Conservation (phyloP, 148 eudicot species). For the Arctostaphylos glauca region DNA sequence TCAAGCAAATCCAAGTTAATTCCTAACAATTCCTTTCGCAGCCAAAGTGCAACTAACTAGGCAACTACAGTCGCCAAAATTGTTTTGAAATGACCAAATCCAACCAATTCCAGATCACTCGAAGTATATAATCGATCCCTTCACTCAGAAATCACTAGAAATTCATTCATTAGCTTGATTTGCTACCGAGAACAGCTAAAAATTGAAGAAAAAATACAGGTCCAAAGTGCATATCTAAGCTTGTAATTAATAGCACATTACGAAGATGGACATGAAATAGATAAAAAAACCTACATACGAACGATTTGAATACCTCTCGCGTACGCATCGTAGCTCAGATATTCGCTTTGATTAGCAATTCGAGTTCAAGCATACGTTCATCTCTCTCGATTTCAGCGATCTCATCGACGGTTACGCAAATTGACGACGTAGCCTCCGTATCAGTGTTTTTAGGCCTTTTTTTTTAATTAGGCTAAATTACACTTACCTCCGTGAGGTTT, state of each 20-base stretch:
- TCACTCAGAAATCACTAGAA: neutral
- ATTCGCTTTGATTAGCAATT: neutral
- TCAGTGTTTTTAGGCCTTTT: too few relatives aligned
- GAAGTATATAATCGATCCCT: neutral
- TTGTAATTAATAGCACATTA: neutral
- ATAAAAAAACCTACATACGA: neutral
- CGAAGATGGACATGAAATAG: neutral
- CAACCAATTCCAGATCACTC: neutral
- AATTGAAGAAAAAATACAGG: neutral
- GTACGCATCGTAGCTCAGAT: slow-evolving; percentile 4
- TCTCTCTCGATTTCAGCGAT: neutral
- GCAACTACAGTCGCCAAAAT: neutral
- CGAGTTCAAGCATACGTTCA: neutral
- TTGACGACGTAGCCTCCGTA: neutral
- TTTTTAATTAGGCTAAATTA: too few relatives aligned
- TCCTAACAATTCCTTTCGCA: neutral
- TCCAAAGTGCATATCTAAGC: neutral
- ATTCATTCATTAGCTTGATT: neutral
- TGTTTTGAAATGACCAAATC: neutral
- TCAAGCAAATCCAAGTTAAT: neutral
- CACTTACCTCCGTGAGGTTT: too few relatives aligned
- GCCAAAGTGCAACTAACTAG: neutral
- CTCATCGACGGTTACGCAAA: neutral
- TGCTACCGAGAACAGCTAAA: neutral
- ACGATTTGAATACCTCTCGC: neutral